Percentiles rank a stretch among this genome's conserved stretches.
Conservation (phyloP, 1,284 basidiomycete species). For the Schizopora paradoxa region DNA sequence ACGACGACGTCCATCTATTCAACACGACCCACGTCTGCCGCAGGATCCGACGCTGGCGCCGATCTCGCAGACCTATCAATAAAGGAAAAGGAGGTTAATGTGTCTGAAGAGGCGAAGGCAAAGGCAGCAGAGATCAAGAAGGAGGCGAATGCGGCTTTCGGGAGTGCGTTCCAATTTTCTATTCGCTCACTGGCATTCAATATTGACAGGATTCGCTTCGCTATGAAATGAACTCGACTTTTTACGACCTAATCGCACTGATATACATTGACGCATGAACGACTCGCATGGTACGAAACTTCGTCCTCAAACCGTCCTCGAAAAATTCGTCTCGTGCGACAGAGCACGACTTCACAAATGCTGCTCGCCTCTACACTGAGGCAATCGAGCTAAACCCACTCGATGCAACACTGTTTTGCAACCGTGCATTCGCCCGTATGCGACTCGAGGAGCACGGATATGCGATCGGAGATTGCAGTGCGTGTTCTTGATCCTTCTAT, state of each 20-base stretch:
- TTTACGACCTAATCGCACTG: slow-evolving; percentile 6
- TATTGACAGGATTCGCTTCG: slow-evolving; percentile 2
- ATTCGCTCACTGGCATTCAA: too few relatives aligned
- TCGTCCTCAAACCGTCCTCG: slow-evolving; percentile 1
- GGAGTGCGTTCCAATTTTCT: slow-evolving; percentile 39
- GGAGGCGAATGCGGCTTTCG: slow-evolving; percentile 84
- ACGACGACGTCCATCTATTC: slow-evolving; percentile 2
- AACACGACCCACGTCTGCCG: not conserved
- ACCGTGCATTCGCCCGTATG: slow-evolving; percentile 73
- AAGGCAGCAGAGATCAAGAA: slow-evolving; percentile 71
- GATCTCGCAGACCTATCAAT: slow-evolving; percentile 37
- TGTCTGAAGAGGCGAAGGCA: slow-evolving; percentile 65
- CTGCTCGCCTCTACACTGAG: slow-evolving; percentile 70
- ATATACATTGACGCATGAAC: slow-evolving; percentile 21
- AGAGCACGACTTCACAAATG: slow-evolving; percentile 56
- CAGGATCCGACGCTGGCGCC: slow-evolving; percentile 62
- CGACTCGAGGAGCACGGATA: slow-evolving; percentile 82
- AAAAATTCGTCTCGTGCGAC: too few relatives aligned
- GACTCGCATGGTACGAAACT: not conserved
- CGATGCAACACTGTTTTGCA: slow-evolving; percentile 76
- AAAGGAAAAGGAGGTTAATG: too few relatives aligned
- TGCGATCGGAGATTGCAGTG: slow-evolving; percentile 73
- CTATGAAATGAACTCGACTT: not conserved
- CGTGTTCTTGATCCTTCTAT: slow-evolving; percentile 26
- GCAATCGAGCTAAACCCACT: slow-evolving; percentile 77